Evolutionary conservation across 78 protist genomes (phyloP).

Genomic region (Dictyostelium brefeldianum): DNA sequence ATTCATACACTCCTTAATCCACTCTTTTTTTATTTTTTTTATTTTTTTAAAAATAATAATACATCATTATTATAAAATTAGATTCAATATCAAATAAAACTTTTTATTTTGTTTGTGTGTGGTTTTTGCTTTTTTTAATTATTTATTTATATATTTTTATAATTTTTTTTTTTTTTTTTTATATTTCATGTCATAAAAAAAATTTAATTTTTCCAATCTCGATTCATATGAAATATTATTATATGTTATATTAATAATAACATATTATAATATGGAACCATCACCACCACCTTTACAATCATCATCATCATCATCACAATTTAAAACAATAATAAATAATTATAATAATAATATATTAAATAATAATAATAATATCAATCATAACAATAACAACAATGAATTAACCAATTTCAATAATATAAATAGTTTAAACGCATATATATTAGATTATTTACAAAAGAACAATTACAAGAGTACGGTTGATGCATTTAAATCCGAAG

Average conservation of each 20-base stretch:
- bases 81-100: background rate
- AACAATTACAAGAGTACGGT: constrained; percentile 22
- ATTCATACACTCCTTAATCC: no score
- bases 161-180: background rate
- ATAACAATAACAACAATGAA: background rate
- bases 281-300: background rate
- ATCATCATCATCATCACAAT: background rate
- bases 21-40: background rate
- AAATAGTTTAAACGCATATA: constrained; percentile 31
- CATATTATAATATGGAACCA: background rate
- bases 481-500: constrained; percentile 37
- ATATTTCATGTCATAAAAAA: background rate
- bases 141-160: background rate
- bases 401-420: background rate
- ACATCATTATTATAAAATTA: background rate
- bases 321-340: background rate
- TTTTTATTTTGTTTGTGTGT: constrained; percentile 1
- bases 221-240: constrained; percentile 6
- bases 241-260: background rate
- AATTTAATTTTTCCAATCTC: background rate
- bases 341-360: background rate
- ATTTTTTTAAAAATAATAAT: background rate
- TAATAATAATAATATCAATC: background rate
- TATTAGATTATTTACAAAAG: constrained; percentile 40
- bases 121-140: background rate